Evolutionary conservation across 2,329 filamentous ascomycete genomes (phyloP).

Genomic region (Bertia moriformis): DNA sequence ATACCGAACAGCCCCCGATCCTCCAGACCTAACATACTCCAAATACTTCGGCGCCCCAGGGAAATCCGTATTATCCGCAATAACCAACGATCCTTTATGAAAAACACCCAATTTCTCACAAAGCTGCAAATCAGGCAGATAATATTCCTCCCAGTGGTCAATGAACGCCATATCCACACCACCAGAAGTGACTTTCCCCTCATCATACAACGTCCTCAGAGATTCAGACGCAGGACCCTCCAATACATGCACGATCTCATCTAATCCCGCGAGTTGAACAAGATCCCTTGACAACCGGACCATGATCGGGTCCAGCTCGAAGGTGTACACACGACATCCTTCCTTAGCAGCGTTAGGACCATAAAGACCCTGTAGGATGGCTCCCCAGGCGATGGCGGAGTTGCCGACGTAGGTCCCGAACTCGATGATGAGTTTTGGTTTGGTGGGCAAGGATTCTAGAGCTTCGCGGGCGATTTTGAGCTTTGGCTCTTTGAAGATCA

Average conservation of each 20-base stretch:
- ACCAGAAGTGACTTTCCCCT: constrained; percentile 10
- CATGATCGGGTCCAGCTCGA: constrained; percentile 16
- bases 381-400: constrained; percentile 17
- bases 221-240: constrained; percentile 15
- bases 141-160: constrained; percentile 19
- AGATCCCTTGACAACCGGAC: constrained; percentile 15
- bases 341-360: constrained; percentile 7
- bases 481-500: constrained; percentile 15
- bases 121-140: constrained; percentile 17
- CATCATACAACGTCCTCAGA: constrained; percentile 10
- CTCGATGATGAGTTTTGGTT: constrained; percentile 17
- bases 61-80: constrained; percentile 25
- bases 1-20: constrained; percentile 10
- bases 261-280: constrained; percentile 16
- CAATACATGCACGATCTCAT: constrained; percentile 15
- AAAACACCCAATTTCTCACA: constrained; percentile 17
- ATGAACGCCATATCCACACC: constrained; percentile 21
- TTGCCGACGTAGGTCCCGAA: constrained; percentile 19
- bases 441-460: constrained; percentile 8
- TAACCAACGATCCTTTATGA: constrained; percentile 15
- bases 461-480: constrained; percentile 8
- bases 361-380: constrained; percentile 10
- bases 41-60: constrained; percentile 28
- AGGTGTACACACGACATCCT: too few relatives aligned
- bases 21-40: constrained; percentile 17